Base-by-base conservation (phyloP, 441 rosid genomes). In the Populus tomentosa region DNA sequence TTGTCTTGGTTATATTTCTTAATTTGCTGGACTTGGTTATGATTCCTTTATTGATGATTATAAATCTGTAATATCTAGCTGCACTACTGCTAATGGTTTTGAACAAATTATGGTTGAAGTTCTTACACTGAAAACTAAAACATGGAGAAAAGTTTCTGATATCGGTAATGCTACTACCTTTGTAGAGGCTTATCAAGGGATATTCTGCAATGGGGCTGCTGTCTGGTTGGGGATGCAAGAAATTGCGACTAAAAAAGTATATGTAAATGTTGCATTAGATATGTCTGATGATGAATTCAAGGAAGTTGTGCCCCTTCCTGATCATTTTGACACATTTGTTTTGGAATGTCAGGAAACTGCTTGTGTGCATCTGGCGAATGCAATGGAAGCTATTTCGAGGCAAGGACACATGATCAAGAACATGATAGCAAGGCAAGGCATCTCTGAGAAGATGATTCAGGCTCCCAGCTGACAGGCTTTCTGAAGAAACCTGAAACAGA, bases 11-110 rank as follows among this genome's bases (percentile, higher is more conserved):
- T 50, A 40, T 46, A 5, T 36, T 50, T 46, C 18, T 64, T n/a
- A n/a, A n/a, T n/a, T 72, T 26, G 8, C 38, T 46, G 68, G 80
- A 32, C 40, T 24, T 33, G 80, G 76, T 10, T 78, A 78, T 21
- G 73, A 72, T 35, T 33, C 11, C 28, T 26, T 26, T 26, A 26
- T 26, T 26, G 28, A 26, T 50, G 72, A 72, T 32, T 33, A 77
- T 42, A 69, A 26, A 53, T 35, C 35, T 7, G 11, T 78, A 33
- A 33, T 46, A 18, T 56, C 26, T 24, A 72, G 76, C 68, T n/a
- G 3, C 10, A 59, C 23, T 46, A 14, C 71, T 23, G 3, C 66
- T 26, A 26, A n/a, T n/a, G n/a, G n/a, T n/a, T n/a, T n/a, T n/a
- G n/a, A n/a, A n/a, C n/a, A n/a, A n/a, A n/a, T n/a, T n/a, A 26